These are phyloP conservation scores for Schizochytrium sp. DNA, from an alignment of 108 stramenopile species.

Conservation along the genomic window DNA sequence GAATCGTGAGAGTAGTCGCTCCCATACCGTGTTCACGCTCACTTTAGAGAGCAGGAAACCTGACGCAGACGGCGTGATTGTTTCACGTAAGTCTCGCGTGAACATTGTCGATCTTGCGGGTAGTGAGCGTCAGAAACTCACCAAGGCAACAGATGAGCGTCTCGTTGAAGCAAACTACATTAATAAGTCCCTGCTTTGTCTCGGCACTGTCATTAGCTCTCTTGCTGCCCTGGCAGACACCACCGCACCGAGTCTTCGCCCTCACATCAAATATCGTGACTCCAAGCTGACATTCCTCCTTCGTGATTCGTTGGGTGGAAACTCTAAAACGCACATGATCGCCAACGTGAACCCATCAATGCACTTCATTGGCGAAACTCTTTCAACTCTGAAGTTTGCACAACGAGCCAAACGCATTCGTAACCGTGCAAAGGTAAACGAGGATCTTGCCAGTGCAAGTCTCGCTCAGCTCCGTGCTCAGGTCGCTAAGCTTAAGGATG, in stretches of 20 bases:
- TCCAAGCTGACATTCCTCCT: constrained; percentile 66
- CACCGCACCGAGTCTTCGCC: constrained; percentile 60
- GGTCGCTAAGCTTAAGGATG: constrained; percentile 22
- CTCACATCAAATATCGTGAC: constrained; percentile 64
- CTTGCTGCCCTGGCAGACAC: constrained; percentile 72
- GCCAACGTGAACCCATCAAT: constrained; percentile 54
- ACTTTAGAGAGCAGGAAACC: constrained; percentile 80
- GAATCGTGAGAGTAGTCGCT: constrained; percentile 85
- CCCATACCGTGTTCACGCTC: constrained; percentile 86
- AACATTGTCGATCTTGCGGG: constrained; percentile 90
- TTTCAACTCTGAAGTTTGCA: constrained; percentile 72
- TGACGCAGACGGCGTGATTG: constrained; percentile 64
- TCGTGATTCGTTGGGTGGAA: constrained; percentile 59
- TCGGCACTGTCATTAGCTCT: constrained; percentile 82
- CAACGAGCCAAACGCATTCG: constrained; percentile 65
- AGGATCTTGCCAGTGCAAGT: constrained; percentile 49
- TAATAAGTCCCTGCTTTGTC: constrained; percentile 78
- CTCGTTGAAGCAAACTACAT: constrained; percentile 82
- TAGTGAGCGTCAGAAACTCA: constrained; percentile 79
- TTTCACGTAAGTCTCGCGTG: constrained; percentile 71
- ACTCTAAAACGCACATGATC: constrained; percentile 61
- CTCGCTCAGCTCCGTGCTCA: constrained; percentile 15
- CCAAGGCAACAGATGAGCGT: constrained; percentile 74
- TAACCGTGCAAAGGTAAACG: constrained; percentile 66
- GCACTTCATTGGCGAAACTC: constrained; percentile 64